These are phyloP conservation scores for Boletus insuetus DNA, from an alignment of 768 basidiomycete genomes.

Conservation along the genomic window DNA sequence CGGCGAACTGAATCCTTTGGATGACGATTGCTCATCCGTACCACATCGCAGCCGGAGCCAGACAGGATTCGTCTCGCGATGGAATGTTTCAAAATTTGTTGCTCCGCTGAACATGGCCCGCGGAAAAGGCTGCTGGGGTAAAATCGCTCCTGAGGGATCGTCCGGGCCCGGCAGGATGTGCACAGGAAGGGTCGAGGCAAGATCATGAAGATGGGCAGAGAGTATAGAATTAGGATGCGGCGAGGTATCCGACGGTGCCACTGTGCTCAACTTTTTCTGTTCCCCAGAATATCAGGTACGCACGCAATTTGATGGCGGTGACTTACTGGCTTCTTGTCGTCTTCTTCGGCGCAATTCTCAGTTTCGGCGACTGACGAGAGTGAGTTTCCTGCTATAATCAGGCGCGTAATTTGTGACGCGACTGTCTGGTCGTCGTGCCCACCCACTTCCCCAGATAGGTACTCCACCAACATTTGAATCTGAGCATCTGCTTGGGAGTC, in stretches of 20 bases:
- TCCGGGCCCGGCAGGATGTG: slow-evolving; percentile 85
- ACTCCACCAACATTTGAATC: slow-evolving; percentile 87
- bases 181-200: slow-evolving; percentile 75
- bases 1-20: background rate
- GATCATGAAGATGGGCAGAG: slow-evolving; percentile 67
- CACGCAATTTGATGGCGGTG: slow-evolving; percentile 3
- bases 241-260: slow-evolving; percentile 53
- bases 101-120: slow-evolving; percentile 80
- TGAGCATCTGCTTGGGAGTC: slow-evolving; percentile 62
- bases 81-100: slow-evolving; percentile 59
- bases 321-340: slow-evolving; percentile 59
- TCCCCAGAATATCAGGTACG: slow-evolving; percentile 14
- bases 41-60: slow-evolving; percentile 68
- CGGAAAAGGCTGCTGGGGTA: slow-evolving; percentile 94
- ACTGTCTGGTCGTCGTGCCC: slow-evolving; percentile 59
- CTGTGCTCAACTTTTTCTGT: slow-evolving; percentile 67
- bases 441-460: slow-evolving; percentile 82
- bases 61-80: slow-evolving; percentile 84
- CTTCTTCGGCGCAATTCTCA: slow-evolving; percentile 35
- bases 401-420: slow-evolving; percentile 72
- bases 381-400: slow-evolving; percentile 91
- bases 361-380: slow-evolving; percentile 48
- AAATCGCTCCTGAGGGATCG: slow-evolving; percentile 84
- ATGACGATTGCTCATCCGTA: slow-evolving; percentile 25
- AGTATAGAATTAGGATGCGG: slow-evolving; percentile 72